phyloP scores from a whole-genome alignment of 768 basidiomycete species.

The Sarcodon sp. region DNA sequence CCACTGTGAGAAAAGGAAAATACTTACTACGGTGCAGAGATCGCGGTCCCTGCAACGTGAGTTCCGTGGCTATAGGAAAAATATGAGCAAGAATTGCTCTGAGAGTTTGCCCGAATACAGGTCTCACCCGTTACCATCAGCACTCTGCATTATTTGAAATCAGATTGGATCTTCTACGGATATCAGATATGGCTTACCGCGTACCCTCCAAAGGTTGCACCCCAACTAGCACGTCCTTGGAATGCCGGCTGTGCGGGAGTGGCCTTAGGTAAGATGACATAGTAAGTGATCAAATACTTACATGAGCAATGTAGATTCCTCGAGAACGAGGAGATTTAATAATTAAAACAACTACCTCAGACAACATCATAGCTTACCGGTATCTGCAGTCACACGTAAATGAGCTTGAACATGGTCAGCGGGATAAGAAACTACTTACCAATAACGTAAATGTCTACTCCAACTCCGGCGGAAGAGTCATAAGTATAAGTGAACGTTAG shows the following conservation, averaged over 20 bases:
- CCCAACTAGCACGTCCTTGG: neutral
- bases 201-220: neutral
- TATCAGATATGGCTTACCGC: neutral
- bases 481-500: slow-evolving; percentile 13
- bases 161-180: neutral
- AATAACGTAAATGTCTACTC: slow-evolving; percentile 30
- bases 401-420: neutral
- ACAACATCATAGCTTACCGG: slow-evolving; percentile 1
- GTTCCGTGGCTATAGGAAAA: slow-evolving; percentile 54
- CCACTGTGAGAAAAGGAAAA: neutral
- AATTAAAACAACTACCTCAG: neutral
- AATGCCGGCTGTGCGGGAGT: neutral
- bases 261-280: slow-evolving; percentile 15
- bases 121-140: slow-evolving; percentile 51
- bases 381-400: slow-evolving; percentile 1
- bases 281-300: neutral
- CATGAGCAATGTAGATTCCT: slow-evolving; percentile 13
- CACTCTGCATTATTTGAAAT: neutral
- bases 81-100: neutral
- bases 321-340: slow-evolving; percentile 1
- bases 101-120: slow-evolving; percentile 11
- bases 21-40: slow-evolving; percentile 60
- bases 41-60: slow-evolving; percentile 85
- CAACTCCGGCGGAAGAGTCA: slow-evolving; percentile 17
- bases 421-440: slow-evolving; percentile 11